Evolutionary conservation across 768 basidiomycete species (phyloP).

Genomic region (Exidia glandulosa): DNA sequence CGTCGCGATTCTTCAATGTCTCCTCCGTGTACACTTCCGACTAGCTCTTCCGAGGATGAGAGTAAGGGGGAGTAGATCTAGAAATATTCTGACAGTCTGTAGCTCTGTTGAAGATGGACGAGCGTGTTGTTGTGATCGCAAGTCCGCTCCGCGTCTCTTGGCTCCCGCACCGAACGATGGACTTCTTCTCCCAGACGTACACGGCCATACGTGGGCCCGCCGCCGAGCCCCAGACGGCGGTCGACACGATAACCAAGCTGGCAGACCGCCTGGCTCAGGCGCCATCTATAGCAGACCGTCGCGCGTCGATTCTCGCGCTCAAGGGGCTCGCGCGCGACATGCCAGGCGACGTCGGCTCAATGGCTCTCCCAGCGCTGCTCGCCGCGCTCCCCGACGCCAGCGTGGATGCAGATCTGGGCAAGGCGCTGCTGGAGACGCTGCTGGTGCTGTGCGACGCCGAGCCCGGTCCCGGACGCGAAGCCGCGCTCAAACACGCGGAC

Average conservation of each 20-base stretch:
- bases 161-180: no score
- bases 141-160: no score
- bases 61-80: no score
- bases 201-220: slow-evolving; percentile 76
- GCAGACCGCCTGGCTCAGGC: slow-evolving; percentile 86
- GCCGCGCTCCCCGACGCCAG: slow-evolving; percentile 80
- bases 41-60: no score
- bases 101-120: no score
- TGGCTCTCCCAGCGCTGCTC: slow-evolving; percentile 65
- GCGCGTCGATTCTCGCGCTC: slow-evolving; percentile 85
- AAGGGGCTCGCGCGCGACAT: slow-evolving; percentile 90
- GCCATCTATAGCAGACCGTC: slow-evolving; percentile 78
- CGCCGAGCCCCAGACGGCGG: slow-evolving; percentile 70
- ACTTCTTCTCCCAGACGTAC: slow-evolving; percentile 78
- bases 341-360: slow-evolving; percentile 77
- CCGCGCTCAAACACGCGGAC: slow-evolving; percentile 82
- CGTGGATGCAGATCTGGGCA: slow-evolving; percentile 84
- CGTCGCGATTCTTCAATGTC: no score
- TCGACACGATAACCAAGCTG: slow-evolving; percentile 78
- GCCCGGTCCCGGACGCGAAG: slow-evolving; percentile 37
- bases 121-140: no score
- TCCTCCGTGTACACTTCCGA: no score
- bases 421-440: slow-evolving; percentile 85
- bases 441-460: slow-evolving; percentile 67
- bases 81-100: no score